phyloP scores from a whole-genome alignment of 1,284 basidiomycete species.

The Neolentinus lepideus region DNA sequence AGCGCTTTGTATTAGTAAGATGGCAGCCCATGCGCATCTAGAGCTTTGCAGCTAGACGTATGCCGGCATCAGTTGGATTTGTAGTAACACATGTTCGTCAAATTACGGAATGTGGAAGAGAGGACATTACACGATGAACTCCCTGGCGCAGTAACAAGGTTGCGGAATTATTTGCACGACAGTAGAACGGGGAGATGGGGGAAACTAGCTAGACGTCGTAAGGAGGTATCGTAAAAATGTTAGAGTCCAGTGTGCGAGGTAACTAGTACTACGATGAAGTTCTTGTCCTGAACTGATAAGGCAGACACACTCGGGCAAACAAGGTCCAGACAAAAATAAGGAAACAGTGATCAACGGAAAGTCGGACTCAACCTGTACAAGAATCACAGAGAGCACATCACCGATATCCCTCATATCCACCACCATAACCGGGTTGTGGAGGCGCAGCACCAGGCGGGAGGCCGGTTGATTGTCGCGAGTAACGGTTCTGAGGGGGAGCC shows the following conservation, averaged over 20 bases:
- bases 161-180: background rate
- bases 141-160: background rate
- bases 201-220: background rate
- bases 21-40: no score
- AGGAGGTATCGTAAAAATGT: background rate
- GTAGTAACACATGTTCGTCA: background rate
- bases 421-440: conserved; percentile 37
- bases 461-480: conserved; percentile 52
- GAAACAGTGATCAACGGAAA: background rate
- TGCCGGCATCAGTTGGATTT: background rate
- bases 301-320: background rate
- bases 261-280: background rate
- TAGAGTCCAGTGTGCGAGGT: background rate
- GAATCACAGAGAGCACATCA: background rate
- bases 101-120: background rate
- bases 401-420: conserved; percentile 13
- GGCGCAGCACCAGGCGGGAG: conserved; percentile 73
- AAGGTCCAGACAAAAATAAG: background rate
- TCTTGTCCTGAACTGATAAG: background rate
- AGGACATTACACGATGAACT: background rate
- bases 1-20: no score
- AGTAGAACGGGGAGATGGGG: background rate
- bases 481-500: conserved; percentile 53
- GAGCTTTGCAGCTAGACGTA: no score
- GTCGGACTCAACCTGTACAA: background rate